Evolutionary conservation across 2,329 filamentous ascomycete species (phyloP).

Genomic region (Trichoderma koningiopsis): DNA sequence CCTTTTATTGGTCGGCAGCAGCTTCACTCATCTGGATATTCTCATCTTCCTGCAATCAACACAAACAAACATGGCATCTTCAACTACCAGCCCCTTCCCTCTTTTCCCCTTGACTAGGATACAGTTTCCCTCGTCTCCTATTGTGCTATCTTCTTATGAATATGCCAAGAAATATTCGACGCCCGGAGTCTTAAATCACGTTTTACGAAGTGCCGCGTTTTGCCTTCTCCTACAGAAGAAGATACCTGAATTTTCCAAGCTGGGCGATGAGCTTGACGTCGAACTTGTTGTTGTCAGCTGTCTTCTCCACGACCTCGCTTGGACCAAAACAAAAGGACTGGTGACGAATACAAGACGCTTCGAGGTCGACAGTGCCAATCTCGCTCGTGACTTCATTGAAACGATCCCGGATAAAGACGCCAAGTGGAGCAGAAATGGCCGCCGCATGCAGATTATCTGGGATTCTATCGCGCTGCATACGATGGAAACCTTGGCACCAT

Average conservation of each 20-base stretch:
- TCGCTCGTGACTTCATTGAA: slow-evolving; percentile 1
- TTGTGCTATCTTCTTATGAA: background rate
- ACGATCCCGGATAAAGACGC: background rate
- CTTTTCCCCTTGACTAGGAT: background rate
- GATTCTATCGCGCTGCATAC: background rate
- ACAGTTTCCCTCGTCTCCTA: background rate
- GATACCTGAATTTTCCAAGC: slow-evolving; percentile 2
- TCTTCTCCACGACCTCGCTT: slow-evolving; percentile 3
- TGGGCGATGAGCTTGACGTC: background rate
- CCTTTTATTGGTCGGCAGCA: background rate
- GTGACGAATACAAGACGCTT: background rate
- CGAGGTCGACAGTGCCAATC: slow-evolving; percentile 4
- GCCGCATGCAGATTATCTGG: slow-evolving; percentile 1
- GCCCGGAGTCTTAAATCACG: background rate
- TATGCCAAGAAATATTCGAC: background rate
- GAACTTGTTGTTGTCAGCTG: background rate
- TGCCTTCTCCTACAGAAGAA: slow-evolving; percentile 8
- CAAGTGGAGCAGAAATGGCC: background rate
- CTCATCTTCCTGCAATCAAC: background rate
- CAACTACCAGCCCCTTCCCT: background rate
- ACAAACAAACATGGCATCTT: background rate
- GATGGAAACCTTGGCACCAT: background rate
- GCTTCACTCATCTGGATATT: background rate
- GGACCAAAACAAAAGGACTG: background rate
- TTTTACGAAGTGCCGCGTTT: background rate